Evolutionary conservation across 2,329 filamentous ascomycete genomes (phyloP), one percentile per base, ranked within the genome.

Genomic region (Hymenotorrendiella dingleyae): DNA sequence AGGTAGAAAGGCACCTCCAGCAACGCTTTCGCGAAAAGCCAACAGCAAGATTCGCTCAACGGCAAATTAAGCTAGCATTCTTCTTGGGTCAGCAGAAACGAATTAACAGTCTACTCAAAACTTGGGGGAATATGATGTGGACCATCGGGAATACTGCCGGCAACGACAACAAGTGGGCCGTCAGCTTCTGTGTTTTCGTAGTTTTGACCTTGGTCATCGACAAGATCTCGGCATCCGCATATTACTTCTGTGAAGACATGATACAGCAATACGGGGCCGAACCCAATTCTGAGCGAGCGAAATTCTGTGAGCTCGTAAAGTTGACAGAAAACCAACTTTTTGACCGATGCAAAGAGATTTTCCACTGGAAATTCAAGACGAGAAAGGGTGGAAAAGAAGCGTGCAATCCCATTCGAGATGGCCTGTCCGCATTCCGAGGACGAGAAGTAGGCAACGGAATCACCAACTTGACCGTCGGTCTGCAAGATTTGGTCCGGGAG

Each of bases 331-430:
- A 44, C 12, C 52, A 60, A 43, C 42, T 61, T 17, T 61, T 61
- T 26, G 56, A 60, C 5, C 45, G 57, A 19, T 60, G 56, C 45
- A 60, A 60, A 36, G 58, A 61, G 42, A 59, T 61, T 21, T 59
- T 60, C 39, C 58, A 61, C 40, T 58, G 57, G 47, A 57, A 54
- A 19, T 61, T 60, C 48, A 61, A 61, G 42, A 61, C 56, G 26
- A 47, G 56, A 24, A 61, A 61, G 41, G 55, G 52, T 6, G 58
- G 56, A 3, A 61, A 58, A 45, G 57, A 59, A 47, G 53, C 56
- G 9, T 60, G 54, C 41, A 61, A 60, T 42, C 57, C 58, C 2
- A 58, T 61, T 22, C 50, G 57, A 36, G 58, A 61, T 46, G 56
- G 56, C 10, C 45, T 55, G 10, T 48, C 48, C 12, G 53, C 54